Evolutionary conservation across 2,329 filamentous ascomycete species (phyloP), one percentile per base, ranked within the genome.

Genomic region (Cytospora paraplurivora): DNA sequence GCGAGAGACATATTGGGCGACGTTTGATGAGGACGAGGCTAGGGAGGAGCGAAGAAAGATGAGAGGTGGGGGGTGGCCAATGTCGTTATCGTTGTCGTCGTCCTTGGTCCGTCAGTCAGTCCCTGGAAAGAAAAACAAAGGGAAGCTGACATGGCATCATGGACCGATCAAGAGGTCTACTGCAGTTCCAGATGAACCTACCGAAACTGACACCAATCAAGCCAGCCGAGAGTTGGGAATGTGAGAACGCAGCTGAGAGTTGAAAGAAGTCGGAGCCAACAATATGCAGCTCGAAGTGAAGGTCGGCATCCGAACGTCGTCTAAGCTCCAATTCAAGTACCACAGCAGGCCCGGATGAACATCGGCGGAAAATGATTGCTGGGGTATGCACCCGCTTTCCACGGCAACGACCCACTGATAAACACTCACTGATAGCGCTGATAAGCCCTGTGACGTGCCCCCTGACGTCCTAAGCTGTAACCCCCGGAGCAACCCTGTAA

Each of bases 1-100:
- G 73, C 76, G 74, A 75, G 75, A 71, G 81, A 80, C 81, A 83
- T 67, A 53, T 41, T 64, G 63, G 62, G 57, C 61, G 52, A 55
- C 44, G 33, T 38, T 12, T 13, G 37, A 32, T 3, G 37, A 35
- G 38, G 37, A 11, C 47, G 47, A 33, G 33, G 35, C 4, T 33
- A 52, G 58, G 21, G 32, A 27, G 19, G 34, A 7, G 33, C n/a
- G 56, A 58, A 44, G 59, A 27, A 27, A 27, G 27, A 4, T 27
- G 27, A 27, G 27, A 27, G 17, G 19, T 33, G 49, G 21, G 11
- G 19, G 53, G 13, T 33, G 19, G 21, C 15, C 6, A 15, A 17
- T n/a, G 33, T 38, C 5, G 38, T 57, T 17, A 37, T 47, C 41
- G 15, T 38, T 35, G 49, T 47, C 32, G 32, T 37, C 19, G 50